Evolutionary conservation across 2,329 filamentous ascomycete genomes (phyloP).

Genomic region (Colletotrichum endophyticum): DNA sequence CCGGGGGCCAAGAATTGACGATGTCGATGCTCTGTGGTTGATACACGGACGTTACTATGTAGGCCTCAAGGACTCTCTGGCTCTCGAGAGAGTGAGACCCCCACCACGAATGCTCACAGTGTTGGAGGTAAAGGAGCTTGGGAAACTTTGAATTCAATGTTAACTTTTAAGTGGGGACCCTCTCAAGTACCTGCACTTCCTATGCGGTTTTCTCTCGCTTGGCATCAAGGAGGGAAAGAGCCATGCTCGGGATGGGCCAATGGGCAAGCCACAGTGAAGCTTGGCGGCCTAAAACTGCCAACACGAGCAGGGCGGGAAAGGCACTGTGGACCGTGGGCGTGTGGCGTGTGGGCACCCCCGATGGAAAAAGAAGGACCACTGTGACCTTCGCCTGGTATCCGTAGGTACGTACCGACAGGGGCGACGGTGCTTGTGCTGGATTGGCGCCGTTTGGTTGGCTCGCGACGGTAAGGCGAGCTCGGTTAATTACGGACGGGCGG

Average conservation of each 20-base stretch:
- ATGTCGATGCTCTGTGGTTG: background rate
- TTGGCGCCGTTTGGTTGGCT: background rate
- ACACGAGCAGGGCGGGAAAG: background rate
- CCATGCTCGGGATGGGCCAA: background rate
- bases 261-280: background rate
- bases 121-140: background rate
- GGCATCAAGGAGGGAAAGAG: background rate
- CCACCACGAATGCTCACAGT: background rate
- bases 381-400: background rate
- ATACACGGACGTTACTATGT: background rate
- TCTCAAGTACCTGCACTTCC: background rate
- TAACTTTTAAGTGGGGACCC: background rate
- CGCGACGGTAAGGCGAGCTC: background rate
- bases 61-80: background rate
- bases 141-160: background rate
- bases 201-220: background rate
- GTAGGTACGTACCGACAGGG: background rate
- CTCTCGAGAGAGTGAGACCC: background rate
- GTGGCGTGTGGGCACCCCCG: no score
- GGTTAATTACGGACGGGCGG: background rate
- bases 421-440: background rate
- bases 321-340: background rate
- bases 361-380: background rate
- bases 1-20: background rate
- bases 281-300: background rate